Percentiles rank a stretch among this genome's conserved stretches.
Evolutionary conservation across 768 basidiomycete genomes (phyloP).

Genomic region (Rhizopogon vesiculosus): DNA sequence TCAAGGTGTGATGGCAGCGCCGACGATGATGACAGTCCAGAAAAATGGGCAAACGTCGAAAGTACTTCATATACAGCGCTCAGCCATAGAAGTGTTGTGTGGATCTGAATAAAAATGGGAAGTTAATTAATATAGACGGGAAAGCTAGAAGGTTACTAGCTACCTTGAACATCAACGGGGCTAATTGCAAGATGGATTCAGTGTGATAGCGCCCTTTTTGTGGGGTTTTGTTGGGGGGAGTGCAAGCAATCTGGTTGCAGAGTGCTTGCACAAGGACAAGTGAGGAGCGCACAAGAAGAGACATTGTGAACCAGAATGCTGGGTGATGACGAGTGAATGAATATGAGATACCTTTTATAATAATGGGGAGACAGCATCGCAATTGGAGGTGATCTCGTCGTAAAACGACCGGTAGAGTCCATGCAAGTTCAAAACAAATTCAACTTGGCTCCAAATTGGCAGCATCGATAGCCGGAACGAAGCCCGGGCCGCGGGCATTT

Average conservation of each 20-base stretch:
- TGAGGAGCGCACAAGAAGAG: conserved; percentile 36
- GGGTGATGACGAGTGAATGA: neutral
- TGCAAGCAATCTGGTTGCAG: conserved; percentile 47
- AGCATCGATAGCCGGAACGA: neutral
- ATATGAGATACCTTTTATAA: conserved; percentile 13
- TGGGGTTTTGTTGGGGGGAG: conserved; percentile 53
- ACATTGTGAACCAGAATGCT: conserved; percentile 30
- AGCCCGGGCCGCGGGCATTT: neutral
- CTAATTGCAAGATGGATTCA: conserved; percentile 49
- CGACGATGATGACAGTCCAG: conserved; percentile 27
- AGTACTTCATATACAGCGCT: conserved; percentile 48
- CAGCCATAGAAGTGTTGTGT: conserved; percentile 44
- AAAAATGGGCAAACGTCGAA: conserved; percentile 30
- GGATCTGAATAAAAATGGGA: conserved; percentile 30
- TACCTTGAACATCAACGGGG: conserved; percentile 54
- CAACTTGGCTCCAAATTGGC: neutral
- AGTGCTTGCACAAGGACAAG: conserved; percentile 47
- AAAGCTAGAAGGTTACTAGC: neutral
- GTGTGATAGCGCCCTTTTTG: conserved; percentile 49
- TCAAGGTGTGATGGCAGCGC: conserved; percentile 28
- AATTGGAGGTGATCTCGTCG: neutral
- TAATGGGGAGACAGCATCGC: neutral
- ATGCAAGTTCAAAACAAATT: neutral
- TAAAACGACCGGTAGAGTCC: neutral
- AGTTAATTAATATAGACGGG: neutral